Conservation (phyloP, 1,139 yeast species). For the Insectozyma bohioensis region DNA sequence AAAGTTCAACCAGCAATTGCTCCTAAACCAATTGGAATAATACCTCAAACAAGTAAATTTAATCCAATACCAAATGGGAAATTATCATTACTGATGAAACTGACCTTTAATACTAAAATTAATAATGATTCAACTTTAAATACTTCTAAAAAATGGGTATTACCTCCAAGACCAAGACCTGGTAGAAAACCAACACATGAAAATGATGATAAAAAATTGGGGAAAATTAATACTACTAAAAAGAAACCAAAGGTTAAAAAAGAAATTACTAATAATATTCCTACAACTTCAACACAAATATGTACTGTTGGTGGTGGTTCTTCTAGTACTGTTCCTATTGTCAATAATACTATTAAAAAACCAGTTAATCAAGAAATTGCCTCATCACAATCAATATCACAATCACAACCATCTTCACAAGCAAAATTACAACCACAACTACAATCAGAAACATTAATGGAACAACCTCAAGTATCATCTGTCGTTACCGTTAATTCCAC, state of each 20-base stretch:
- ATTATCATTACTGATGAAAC: slow-evolving; percentile 14
- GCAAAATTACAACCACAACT: no score
- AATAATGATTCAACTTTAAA: slow-evolving; percentile 23
- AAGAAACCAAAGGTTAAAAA: slow-evolving; percentile 8
- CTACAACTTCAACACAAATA: slow-evolving; percentile 2
- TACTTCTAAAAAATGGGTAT: slow-evolving; percentile 60
- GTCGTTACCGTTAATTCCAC: no score
- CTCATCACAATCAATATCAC: no score
- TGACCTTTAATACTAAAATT: slow-evolving; percentile 7
- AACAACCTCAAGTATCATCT: no score
- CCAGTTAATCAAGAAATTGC: no score
- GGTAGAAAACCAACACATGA: slow-evolving; percentile 47
- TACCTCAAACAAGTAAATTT: slow-evolving; percentile 18
- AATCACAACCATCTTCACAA: no score
- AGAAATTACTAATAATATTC: slow-evolving; percentile 1
- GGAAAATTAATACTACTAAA: slow-evolving; percentile 1
- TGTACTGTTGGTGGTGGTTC: background rate
- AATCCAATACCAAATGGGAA: slow-evolving; percentile 16
- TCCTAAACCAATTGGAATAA: slow-evolving; percentile 33
- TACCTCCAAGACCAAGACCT: slow-evolving; percentile 66
- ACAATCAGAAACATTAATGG: no score
- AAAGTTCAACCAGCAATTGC: slow-evolving; percentile 46
- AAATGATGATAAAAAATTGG: slow-evolving; percentile 10
- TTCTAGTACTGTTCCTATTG: no score
- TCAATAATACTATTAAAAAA: no score